A percentile compares a stretch with the other conserved stretches of the same genome.
phyloP scores from a whole-genome alignment of 345 rosid genomes.

The Lepidium sativum region DNA sequence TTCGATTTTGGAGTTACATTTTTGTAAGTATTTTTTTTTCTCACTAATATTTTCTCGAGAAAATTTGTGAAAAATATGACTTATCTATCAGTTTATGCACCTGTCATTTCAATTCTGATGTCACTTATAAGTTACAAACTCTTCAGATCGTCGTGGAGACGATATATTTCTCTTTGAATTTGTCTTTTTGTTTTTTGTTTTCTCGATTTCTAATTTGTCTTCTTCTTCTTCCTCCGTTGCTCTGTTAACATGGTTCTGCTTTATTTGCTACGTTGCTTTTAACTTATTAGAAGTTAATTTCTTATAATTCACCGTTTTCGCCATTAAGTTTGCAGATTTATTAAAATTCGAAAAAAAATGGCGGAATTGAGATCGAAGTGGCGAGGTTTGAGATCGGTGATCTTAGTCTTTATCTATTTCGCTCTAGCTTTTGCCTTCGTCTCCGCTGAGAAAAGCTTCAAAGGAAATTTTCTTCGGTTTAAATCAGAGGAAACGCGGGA shows the following conservation, averaged over 20 bases:
- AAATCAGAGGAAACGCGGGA: slow-evolving; percentile 9
- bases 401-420: slow-evolving; percentile 24
- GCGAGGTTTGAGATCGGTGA: slow-evolving; percentile 31
- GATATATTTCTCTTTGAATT: neutral
- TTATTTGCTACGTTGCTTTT: no score
- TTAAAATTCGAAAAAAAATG: slow-evolving; percentile 17
- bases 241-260: no score
- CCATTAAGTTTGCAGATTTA: no score
- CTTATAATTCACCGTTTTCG: no score
- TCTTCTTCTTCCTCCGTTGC: neutral
- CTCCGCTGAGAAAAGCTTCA: slow-evolving; percentile 48
- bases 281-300: no score
- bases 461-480: slow-evolving; percentile 10
- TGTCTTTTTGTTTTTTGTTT: neutral
- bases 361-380: slow-evolving; percentile 34
- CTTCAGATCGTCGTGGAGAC: neutral
- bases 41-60: neutral
- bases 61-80: neutral
- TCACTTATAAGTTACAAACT: neutral
- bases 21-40: neutral
- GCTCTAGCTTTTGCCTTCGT: slow-evolving; percentile 40
- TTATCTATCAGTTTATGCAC: neutral
- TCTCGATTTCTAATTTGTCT: neutral
- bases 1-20: no score
- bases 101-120: neutral